phyloP scores from a whole-genome alignment of 805 yeast genomes.

The Metschnikowia drakensbergensis region DNA sequence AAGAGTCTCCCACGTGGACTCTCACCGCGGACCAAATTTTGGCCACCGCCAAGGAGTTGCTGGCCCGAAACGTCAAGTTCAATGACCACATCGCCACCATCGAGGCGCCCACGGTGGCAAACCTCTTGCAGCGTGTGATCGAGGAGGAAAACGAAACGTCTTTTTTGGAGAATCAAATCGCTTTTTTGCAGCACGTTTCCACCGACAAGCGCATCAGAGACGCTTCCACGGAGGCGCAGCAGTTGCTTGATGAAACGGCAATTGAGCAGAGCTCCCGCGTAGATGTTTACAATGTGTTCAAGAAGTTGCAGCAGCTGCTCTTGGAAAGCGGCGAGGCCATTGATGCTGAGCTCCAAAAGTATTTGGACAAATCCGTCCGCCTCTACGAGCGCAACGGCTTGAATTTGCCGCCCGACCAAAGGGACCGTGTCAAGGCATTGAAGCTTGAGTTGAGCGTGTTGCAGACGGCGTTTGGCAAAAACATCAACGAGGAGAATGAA shows the following conservation, averaged over 20 bases:
- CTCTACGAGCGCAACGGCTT: constrained; percentile 68
- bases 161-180: constrained; percentile 46
- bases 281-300: constrained; percentile 60
- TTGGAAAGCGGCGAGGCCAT: constrained; percentile 18
- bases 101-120: constrained; percentile 51
- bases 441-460: constrained; percentile 58
- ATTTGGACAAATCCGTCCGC: constrained; percentile 52
- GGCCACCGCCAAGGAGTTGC: constrained; percentile 32
- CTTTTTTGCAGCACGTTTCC: constrained; percentile 74
- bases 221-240: constrained; percentile 63
- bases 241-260: constrained; percentile 48
- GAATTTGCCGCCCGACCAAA: constrained; percentile 50
- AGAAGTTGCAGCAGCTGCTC: constrained; percentile 43
- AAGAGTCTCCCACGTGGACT: constrained; percentile 49
- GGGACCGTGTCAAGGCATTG: constrained; percentile 54
- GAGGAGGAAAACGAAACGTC: constrained; percentile 47
- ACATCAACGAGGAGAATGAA: constrained; percentile 69
- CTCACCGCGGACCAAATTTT: constrained; percentile 51
- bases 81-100: constrained; percentile 53
- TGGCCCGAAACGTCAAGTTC: constrained; percentile 43
- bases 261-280: constrained; percentile 64
- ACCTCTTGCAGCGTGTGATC: constrained; percentile 51
- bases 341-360: constrained; percentile 54
- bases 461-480: constrained; percentile 55
- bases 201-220: constrained; percentile 61